Conservation (phyloP, 192 early-diverging fungal species). For the Entomortierella chlamydospora region DNA sequence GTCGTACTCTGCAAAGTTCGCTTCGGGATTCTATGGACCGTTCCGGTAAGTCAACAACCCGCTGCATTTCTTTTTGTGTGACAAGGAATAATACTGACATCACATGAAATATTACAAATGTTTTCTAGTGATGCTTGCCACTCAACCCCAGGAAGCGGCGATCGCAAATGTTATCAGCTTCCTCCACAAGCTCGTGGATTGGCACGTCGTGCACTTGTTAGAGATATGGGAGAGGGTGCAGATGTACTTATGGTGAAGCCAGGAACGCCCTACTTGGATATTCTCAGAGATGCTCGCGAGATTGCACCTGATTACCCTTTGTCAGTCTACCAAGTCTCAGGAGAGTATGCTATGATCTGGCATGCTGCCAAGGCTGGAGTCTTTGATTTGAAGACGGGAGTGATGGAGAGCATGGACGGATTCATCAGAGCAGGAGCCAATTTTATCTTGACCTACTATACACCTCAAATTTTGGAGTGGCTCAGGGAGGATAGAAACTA, state of each 20-base stretch:
- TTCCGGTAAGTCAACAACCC: slow-evolving; percentile 72
- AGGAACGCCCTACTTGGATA: slow-evolving; percentile 93
- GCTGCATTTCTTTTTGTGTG: not conserved
- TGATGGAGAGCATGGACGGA: slow-evolving; percentile 86
- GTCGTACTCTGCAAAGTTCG: slow-evolving; percentile 98
- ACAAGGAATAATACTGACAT: slow-evolving; percentile 17
- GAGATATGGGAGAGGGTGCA: slow-evolving; percentile 94
- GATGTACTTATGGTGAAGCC: slow-evolving; percentile 99
- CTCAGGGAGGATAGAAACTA: slow-evolving; percentile 64
- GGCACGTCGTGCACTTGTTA: slow-evolving; percentile 87
- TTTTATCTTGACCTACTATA: slow-evolving; percentile 96
- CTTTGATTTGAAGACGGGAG: slow-evolving; percentile 84
- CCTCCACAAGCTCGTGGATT: slow-evolving; percentile 90
- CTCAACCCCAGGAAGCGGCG: slow-evolving; percentile 91
- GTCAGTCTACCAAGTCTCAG: slow-evolving; percentile 96
- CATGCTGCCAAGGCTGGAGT: slow-evolving; percentile 87
- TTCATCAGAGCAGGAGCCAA: slow-evolving; percentile 92
- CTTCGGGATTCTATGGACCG: slow-evolving; percentile 94
- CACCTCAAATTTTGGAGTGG: slow-evolving; percentile 94
- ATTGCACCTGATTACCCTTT: slow-evolving; percentile 87
- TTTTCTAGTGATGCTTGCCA: slow-evolving; percentile 81
- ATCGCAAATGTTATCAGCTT: slow-evolving; percentile 96
- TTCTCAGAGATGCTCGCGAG: slow-evolving; percentile 88
- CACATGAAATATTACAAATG: too few relatives aligned
- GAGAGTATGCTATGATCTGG: slow-evolving; percentile 87